Evolutionary conservation across 257 asterid genomes (phyloP), one percentile per base, ranked within the genome.

Genomic region (Ilex asprella): DNA sequence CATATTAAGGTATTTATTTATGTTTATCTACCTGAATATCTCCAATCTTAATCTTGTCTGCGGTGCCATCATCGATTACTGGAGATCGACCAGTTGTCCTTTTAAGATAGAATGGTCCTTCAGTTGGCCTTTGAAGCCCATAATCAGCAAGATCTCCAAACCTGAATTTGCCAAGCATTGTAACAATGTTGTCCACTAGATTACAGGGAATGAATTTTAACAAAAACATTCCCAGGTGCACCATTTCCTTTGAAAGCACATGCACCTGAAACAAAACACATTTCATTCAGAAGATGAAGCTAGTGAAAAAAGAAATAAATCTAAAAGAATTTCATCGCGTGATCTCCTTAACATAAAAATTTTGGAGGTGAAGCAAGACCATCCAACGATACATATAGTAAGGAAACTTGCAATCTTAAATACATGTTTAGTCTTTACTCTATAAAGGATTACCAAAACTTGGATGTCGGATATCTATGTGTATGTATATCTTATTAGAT

Each of bases 51-150:
- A 87, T 85, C 58, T 77, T 85, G 8, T 31, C 43, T 0, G 84
- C 7, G 2, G 87, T 77, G 16, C 91, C 91, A 31, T 77, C 88
- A 43, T 87, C 94, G 41, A 85, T 70, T 7, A 85, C 78, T 0
- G 91, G 84, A 41, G 88, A 76, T 41, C 76, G 47, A 0, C 95
- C 94, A 0, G 67, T 64, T 16, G 54, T 51, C 12, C 7, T 14
- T 53, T 85, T 82, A 0, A 72, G 39, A 15, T 10, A 31, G 54
- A 85, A 83, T 0, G 95, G 91, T 11, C 94, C 94, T 30, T 68
- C 44, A 3, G 10, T 30, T 0, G 94, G 94, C 61, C 70, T 78
- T 46, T 39, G 7, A 31, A 87, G 49, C 2, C 88, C 95, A 30
- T 67, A 78, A 0, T 35, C 8, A 0, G 71, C 66, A 16, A 84